Evolutionary conservation across 2,329 filamentous ascomycete genomes (phyloP).

Genomic region (Thermomyces lanuginosus): DNA sequence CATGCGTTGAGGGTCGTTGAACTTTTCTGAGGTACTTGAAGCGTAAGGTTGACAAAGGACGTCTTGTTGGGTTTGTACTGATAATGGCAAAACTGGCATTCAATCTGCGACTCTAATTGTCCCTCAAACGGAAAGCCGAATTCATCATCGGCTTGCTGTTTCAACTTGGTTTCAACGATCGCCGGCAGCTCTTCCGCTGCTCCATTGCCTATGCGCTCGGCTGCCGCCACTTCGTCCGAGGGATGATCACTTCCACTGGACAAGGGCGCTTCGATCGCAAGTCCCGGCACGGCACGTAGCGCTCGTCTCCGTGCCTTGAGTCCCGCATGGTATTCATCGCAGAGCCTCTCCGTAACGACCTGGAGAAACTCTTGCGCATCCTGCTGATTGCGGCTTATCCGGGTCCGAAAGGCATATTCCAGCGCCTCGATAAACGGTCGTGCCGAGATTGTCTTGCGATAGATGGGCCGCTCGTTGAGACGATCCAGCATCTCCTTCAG

Average conservation of each 20-base stretch:
- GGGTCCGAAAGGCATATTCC: constrained; percentile 72
- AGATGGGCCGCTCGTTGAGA: constrained; percentile 83
- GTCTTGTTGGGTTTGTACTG: constrained; percentile 70
- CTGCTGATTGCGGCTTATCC: constrained; percentile 87
- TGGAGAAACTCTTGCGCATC: constrained; percentile 96
- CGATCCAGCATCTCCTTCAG: constrained; percentile 85
- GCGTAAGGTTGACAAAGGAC: constrained; percentile 77
- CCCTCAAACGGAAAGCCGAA: constrained; percentile 79
- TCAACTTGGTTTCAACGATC: constrained; percentile 22
- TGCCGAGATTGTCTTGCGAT: constrained; percentile 84
- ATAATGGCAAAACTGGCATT: constrained; percentile 80
- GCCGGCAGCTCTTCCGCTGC: constrained; percentile 17
- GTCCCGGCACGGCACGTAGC: constrained; percentile 10
- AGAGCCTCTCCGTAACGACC: constrained; percentile 76
- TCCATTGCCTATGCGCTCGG: constrained; percentile 18
- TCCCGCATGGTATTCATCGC: constrained; percentile 86
- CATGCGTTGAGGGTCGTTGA: constrained; percentile 72
- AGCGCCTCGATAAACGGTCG: constrained; percentile 67
- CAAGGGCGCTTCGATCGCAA: no score
- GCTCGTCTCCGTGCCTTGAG: constrained; percentile 46
- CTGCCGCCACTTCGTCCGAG: constrained; percentile 2
- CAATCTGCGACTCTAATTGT: constrained; percentile 80
- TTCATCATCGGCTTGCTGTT: constrained; percentile 23
- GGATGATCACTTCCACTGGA: not conserved
- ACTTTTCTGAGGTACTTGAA: constrained; percentile 72